Evolutionary conservation across 345 rosid genomes (phyloP).

Genomic region (Xanthoceras sorbifolium): DNA sequence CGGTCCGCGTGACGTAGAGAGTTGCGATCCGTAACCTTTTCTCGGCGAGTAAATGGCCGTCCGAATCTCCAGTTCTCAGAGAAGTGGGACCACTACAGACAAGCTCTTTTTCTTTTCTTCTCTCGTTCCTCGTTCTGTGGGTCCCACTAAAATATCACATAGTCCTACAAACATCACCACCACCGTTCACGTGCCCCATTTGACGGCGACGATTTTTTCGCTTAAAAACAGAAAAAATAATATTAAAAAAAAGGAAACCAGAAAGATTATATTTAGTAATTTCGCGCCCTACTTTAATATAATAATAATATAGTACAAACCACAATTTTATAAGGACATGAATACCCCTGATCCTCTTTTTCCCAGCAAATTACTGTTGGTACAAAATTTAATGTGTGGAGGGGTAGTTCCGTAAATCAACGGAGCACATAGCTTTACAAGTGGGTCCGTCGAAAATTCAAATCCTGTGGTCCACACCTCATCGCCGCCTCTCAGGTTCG

Average conservation of each 20-base stretch:
- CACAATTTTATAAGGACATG: not conserved
- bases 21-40: not conserved
- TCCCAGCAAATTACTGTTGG: no score
- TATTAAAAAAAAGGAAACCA: not conserved
- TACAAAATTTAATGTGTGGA: not conserved
- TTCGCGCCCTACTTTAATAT: not conserved
- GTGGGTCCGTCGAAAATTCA: constrained; percentile 30
- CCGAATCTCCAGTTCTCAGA: constrained; percentile 13
- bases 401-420: constrained; percentile 16
- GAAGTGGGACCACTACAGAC: constrained; percentile 25
- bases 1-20: not conserved
- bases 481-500: constrained; percentile 32
- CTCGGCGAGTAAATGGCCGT: constrained; percentile 14
- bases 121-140: constrained; percentile 13
- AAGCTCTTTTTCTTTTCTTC: not conserved
- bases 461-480: constrained; percentile 33
- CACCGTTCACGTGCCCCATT: constrained; percentile 17
- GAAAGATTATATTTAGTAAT: not conserved
- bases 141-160: constrained; percentile 24
- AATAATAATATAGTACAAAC: not conserved
- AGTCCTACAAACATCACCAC: constrained; percentile 18
- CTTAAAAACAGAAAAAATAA: not conserved
- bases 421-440: not conserved
- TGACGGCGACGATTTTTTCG: constrained; percentile 39
- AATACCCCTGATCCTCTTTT: not conserved